Evolutionary conservation across 176 grass and related monocot species (phyloP).

Genomic region (Avena eriantha): DNA sequence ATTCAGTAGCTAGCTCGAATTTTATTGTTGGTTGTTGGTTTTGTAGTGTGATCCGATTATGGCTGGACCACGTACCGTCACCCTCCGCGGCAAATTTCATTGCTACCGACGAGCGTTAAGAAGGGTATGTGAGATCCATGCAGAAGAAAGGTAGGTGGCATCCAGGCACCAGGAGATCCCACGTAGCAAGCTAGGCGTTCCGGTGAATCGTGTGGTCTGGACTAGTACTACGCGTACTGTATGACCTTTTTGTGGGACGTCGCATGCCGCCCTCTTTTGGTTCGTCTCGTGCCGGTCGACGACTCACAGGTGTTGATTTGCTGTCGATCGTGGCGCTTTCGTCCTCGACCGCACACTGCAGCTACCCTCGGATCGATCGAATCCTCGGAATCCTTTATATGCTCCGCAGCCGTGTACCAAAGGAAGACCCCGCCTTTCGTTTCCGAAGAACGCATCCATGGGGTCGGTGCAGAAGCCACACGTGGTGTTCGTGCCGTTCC

Average conservation of each 20-base stretch:
- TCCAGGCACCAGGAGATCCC: neutral
- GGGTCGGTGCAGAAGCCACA: neutral
- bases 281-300: neutral
- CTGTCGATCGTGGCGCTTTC: neutral
- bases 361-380: neutral
- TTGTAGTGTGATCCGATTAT: too few relatives aligned
- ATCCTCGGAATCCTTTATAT: neutral
- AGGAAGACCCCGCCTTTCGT: neutral
- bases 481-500: conserved; percentile 27
- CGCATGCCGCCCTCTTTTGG: too few relatives aligned
- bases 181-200: neutral
- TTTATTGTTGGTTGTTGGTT: too few relatives aligned
- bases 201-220: too few relatives aligned
- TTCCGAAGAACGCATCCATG: neutral
- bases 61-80: too few relatives aligned
- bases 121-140: neutral
- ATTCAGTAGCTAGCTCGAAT: too few relatives aligned
- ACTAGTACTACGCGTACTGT: too few relatives aligned
- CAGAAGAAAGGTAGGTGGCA: neutral
- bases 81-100: too few relatives aligned
- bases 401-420: neutral
- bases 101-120: too few relatives aligned
- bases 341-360: conserved; percentile 5
- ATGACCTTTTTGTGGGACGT: too few relatives aligned
- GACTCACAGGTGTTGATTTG: neutral